Conservation (phyloP, 176 grass and related monocot genomes). For the Canna indica region DNA sequence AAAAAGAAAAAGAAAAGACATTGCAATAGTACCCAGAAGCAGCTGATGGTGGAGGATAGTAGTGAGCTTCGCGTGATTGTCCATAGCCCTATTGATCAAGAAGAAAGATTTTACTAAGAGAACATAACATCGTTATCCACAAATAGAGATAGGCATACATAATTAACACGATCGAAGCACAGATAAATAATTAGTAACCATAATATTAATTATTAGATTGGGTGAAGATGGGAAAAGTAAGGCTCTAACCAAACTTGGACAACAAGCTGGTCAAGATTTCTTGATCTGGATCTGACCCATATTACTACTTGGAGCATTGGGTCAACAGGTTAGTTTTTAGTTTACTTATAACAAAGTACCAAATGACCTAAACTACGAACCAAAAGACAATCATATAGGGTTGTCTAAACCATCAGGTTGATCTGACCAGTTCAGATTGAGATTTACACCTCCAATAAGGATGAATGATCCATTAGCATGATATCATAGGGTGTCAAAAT, state of each 20-base stretch:
- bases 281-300: not conserved
- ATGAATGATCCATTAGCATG: too few species aligned
- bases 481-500: too few species aligned
- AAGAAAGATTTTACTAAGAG: not conserved
- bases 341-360: not conserved
- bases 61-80: slow-evolving; percentile 40
- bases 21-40: slow-evolving; percentile 30
- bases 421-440: too few species aligned
- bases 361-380: too few species aligned
- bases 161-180: not conserved
- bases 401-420: too few species aligned
- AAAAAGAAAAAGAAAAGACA: not conserved
- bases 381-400: too few species aligned
- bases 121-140: not conserved
- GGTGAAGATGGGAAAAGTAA: not conserved
- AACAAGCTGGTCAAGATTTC: not conserved
- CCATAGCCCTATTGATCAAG: slow-evolving; percentile 30
- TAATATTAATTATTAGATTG: not conserved
- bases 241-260: not conserved
- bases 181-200: not conserved
- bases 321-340: not conserved
- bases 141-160: not conserved
- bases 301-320: not conserved
- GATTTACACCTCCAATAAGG: too few species aligned
- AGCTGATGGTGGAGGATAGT: slow-evolving; percentile 31